Evolutionary conservation across 2,329 filamentous ascomycete genomes (phyloP), one percentile per base, ranked within the genome.

Genomic region (Trichocomaceae sp.): DNA sequence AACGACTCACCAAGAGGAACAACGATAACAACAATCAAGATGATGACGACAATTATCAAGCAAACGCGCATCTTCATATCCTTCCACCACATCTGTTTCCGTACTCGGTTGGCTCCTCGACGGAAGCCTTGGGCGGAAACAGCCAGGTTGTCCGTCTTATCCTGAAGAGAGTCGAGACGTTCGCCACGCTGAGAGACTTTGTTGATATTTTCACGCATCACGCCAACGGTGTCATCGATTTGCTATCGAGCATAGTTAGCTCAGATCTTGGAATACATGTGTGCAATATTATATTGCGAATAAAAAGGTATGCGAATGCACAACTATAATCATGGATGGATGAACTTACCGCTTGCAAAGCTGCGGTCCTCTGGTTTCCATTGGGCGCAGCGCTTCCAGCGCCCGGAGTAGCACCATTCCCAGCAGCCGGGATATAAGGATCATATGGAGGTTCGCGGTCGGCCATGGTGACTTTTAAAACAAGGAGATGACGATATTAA

Each of bases 41-140:
- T 82, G 72, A 97, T 87, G 74, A 99, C 87, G 67, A 91, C 93
- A 57, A 85, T 80, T 69, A 95, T 87, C 60, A 99, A 79, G 77
- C 92, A 97, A 80, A 96, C 93, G 74, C 93, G 86, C 93, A 99
- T 99, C 84, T 97, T 97, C 90, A 96, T 95, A 70, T 97, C 92
- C 83, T 97, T 97, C 92, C 91, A 97, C 92, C 92, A 97, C 92
- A 97, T 97, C 59, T 95, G 86, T 80, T 91, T 92, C 74, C 93
- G 85, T 64, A 99, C 92, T 66, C 90, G 82, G 80, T 97, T 99
- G 75, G 95, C 93, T 61, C 93, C 92, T 63, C 91, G 86, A 67
- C 91, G 89, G 83, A 99, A 99, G 60, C 90, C 90, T 73, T 96
- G 90, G 57, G 93, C 92, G 35, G 91, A 96, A 60, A 86, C 84